Base-by-base conservation (phyloP, 2,329 filamentous ascomycete genomes). In the Ophiostoma sp. region DNA sequence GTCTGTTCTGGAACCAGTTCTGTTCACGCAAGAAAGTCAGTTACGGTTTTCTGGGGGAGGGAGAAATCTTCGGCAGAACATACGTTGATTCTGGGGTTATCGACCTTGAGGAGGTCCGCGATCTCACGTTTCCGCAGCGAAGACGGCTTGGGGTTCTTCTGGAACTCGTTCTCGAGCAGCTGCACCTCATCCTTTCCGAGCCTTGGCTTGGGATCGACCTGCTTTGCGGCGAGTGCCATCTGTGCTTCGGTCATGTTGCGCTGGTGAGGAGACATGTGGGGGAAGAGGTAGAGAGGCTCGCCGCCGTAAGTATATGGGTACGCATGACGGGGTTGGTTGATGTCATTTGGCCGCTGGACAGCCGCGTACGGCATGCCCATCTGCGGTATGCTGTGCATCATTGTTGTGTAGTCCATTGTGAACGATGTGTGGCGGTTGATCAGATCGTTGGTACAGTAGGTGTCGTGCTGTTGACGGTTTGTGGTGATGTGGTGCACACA, bases 1-100 rank as follows among this genome's bases (percentile, higher is more conserved):
- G 85, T 74, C 89, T 84, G 78, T 91, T 91, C 77, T 91, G 89
- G 78, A 91, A 91, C 89, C 89, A 91, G 78, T 91, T 91, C 89
- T 91, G 70, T 11, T 28, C 17, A 25, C 25, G 4, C 15, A 22
- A 70, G n/a, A 31, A 70, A 48, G 68, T n/a, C 19, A 69, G 28
- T 69, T 63, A 15, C 42, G 11, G 36, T 8, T 11, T 59, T 39
- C 61, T n/a, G 45, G 19, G 31, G 50, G 73, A 72, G 28, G 59
- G 19, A 4, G 22, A 5, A 63, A 82, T 76, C 5, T 0, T 17
- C 12, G 2, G 36, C 2, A 25, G 8, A 4, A 28, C 61, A 11
- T 81, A 91, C 89, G 78, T 91, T 91, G 76, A 91, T 90, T 75
- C 89, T 85, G 22, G 89, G 86, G 76, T 89, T 85, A 76, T 91